Evolutionary conservation across 257 asterid species (phyloP), one percentile per base, ranked within the genome.

Genomic region (Asclepias syriaca): DNA sequence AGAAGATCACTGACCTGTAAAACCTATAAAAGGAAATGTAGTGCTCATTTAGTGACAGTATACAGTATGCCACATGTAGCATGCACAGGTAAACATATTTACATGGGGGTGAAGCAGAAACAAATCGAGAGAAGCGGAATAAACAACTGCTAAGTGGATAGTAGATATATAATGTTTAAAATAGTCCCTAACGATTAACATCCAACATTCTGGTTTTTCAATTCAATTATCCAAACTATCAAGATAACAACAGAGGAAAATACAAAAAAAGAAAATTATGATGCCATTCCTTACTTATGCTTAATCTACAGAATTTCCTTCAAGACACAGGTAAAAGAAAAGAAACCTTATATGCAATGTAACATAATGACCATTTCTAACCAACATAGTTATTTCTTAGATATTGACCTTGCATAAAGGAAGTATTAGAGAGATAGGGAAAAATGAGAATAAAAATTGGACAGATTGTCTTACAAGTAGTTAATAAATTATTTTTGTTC

Each of bases 1-100:
- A 95, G 85, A 70, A 95, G 79, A 87, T 95, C 98, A 65, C 97
- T 95, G 86, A 90, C 95, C 82, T 95, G 99, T 76, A 95, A 75
- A 73, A 95, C 98, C 99, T 95, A 93, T 72, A 81, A 69, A 73
- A 71, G 70, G 70, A 78, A 82, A 46, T 48, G 58, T 45, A 76
- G 71, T 73, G 77, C 63, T 65, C 70, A 70, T 77, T 50, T 70
- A 78, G 70, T 29, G 68, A 21, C 73, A 24, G 34, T 27, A 53
- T n/a, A 4, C 18, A 4, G 22, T 22, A 46, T 45, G 11, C 39
- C 27, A 11, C 43, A 46, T 18, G 29, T 39, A 19, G n/a, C 45
- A 64, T 18, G 6, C 4, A 18, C 14, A 37, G 46, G 67, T 15
- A 63, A 32, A n/a, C 48, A 16, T 63, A 3, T 7, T 63, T 7